Evolutionary conservation across 2,329 filamentous ascomycete genomes (phyloP).

Genomic region (Ascochyta lentis): DNA sequence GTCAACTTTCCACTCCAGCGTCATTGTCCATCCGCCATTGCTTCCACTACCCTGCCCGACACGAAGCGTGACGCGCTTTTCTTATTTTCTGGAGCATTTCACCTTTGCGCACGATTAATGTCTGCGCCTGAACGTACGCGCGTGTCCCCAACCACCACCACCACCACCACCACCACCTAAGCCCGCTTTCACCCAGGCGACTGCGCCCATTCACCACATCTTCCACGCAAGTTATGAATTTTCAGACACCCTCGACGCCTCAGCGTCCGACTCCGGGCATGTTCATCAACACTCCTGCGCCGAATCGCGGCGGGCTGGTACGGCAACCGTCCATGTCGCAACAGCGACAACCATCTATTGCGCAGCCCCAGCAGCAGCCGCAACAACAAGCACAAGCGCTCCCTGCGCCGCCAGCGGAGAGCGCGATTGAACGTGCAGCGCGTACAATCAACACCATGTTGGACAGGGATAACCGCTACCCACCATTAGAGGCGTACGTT

Average conservation of each 20-base stretch:
- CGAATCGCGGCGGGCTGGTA: conserved; percentile 40
- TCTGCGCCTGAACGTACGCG: conserved; percentile 36
- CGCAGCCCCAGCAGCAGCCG: conserved; percentile 33
- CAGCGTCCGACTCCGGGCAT: conserved; percentile 76
- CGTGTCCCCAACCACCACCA: conserved; percentile 33
- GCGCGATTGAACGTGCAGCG: conserved; percentile 80
- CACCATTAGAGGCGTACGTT: conserved; percentile 88
- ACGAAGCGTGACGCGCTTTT: conserved; percentile 24
- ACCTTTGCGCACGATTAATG: conserved; percentile 35
- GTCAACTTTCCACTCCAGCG: conserved; percentile 29
- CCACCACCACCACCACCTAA: conserved; percentile 27
- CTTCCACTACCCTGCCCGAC: conserved; percentile 24
- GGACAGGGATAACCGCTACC: conserved; percentile 78
- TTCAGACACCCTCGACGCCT: conserved; percentile 58
- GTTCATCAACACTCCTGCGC: conserved; percentile 76
- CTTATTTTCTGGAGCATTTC: conserved; percentile 12
- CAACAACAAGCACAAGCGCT: conserved; percentile 31
- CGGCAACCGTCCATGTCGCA: conserved; percentile 31
- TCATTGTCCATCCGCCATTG: conserved; percentile 37
- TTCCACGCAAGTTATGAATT: conserved; percentile 33
- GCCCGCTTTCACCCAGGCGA: conserved; percentile 31
- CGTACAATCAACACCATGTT: conserved; percentile 82
- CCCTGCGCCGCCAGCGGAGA: conserved; percentile 43
- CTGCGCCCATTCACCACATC: conserved; percentile 25
- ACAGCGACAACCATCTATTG: conserved; percentile 32